These are phyloP conservation scores for Panellus pusillus DNA, from an alignment of 768 basidiomycete genomes.

Conservation along the genomic window DNA sequence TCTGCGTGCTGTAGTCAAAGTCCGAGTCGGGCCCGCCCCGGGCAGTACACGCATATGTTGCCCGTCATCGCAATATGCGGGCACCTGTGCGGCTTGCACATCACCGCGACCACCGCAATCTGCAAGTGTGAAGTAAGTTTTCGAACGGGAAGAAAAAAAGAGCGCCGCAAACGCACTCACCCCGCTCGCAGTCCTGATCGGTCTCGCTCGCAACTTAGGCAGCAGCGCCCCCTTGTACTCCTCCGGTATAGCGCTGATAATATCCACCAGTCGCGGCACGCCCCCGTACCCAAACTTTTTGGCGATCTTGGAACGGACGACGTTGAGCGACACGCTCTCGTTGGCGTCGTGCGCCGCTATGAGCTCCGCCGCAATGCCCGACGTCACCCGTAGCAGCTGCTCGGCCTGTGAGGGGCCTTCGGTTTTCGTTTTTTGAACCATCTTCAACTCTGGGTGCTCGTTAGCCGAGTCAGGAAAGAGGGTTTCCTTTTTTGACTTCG, in stretches of 20 bases:
- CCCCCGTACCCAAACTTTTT: conserved; percentile 88
- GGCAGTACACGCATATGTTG: conserved; percentile 98
- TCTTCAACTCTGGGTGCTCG: too few species aligned
- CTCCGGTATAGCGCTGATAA: conserved; percentile 97
- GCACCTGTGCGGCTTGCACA: conserved; percentile 99
- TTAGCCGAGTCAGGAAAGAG: background rate
- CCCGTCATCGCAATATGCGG: conserved; percentile 99
- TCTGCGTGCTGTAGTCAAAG: conserved; percentile 98
- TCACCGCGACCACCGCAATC: conserved; percentile 99
- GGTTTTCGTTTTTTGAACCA: conserved; percentile 26
- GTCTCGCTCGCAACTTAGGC: conserved; percentile 88
- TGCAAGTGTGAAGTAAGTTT: conserved; percentile 30
- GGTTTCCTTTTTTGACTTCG: too few species aligned
- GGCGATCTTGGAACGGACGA: conserved; percentile 81
- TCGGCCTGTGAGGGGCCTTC: conserved; percentile 86
- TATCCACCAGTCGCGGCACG: conserved; percentile 92
- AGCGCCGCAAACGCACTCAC: conserved; percentile 63
- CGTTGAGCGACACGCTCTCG: conserved; percentile 81
- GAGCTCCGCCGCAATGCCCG: conserved; percentile 92
- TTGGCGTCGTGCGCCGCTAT: conserved; percentile 84
- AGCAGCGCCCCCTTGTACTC: conserved; percentile 92
- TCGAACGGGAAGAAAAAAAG: background rate
- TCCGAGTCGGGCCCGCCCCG: conserved; percentile 99
- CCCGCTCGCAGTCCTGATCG: conserved; percentile 95
- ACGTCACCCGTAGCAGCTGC: conserved; percentile 83